phyloP scores from a whole-genome alignment of 176 grass and related monocot genomes.

The Ensete ventricosum region DNA sequence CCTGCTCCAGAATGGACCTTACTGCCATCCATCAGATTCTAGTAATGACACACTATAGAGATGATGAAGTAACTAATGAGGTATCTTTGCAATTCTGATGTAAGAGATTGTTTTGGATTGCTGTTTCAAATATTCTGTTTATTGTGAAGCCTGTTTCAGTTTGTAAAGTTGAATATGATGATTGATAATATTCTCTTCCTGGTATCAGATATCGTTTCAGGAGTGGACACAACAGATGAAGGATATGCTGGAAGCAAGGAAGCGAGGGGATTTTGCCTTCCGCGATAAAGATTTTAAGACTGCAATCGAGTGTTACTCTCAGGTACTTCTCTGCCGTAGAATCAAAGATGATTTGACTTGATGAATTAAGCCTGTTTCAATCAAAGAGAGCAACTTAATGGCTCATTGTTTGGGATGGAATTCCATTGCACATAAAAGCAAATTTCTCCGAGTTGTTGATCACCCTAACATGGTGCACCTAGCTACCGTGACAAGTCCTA shows the following conservation, averaged over 20 bases:
- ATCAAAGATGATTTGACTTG: background rate
- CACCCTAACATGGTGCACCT: no score
- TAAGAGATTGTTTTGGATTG: background rate
- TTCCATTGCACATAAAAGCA: background rate
- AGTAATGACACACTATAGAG: slow-evolving; percentile 66
- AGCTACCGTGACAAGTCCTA: no score
- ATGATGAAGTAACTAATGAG: slow-evolving; percentile 93
- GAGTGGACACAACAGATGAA: slow-evolving; percentile 99
- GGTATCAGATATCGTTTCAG: slow-evolving; percentile 78
- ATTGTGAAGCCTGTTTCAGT: background rate
- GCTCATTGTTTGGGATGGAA: background rate
- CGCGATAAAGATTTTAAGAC: slow-evolving; percentile 95
- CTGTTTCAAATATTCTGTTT: background rate
- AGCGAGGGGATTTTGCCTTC: slow-evolving; percentile 81
- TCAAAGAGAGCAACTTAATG: background rate
- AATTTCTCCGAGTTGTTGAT: background rate
- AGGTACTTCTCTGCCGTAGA: slow-evolving; percentile 30
- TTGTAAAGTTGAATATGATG: background rate
- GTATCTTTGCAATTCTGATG: slow-evolving; percentile 22
- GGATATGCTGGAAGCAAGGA: slow-evolving; percentile 90
- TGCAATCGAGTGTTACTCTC: slow-evolving; percentile 77
- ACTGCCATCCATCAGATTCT: slow-evolving; percentile 95
- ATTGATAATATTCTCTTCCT: background rate
- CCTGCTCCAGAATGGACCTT: slow-evolving; percentile 88
- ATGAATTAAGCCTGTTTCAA: background rate